Evolutionary conservation across 257 asterid genomes (phyloP).

Genomic region (Solanum pimpinellifolium): DNA sequence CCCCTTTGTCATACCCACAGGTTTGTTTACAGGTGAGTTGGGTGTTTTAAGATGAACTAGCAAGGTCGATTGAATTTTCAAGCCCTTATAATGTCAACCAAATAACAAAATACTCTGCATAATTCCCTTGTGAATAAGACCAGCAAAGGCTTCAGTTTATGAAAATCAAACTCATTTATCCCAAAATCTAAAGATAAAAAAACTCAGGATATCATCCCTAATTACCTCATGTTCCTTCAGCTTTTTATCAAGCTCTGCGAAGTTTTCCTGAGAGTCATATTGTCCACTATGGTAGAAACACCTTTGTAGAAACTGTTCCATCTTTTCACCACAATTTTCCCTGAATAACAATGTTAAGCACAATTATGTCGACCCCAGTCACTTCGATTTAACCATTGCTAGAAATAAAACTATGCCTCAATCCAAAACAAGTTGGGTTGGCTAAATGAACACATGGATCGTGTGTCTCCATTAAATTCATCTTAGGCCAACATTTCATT

Average conservation of each 20-base stretch:
- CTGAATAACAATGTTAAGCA: conserved; percentile 23
- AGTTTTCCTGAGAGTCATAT: conserved; percentile 66
- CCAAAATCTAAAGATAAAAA: background rate
- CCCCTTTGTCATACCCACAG: background rate
- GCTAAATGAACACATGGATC: background rate
- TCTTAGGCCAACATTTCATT: background rate
- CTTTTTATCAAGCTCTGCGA: conserved; percentile 57
- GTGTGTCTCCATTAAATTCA: background rate
- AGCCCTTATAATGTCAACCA: background rate
- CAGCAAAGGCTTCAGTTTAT: background rate
- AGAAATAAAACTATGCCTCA: background rate
- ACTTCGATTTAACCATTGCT: background rate
- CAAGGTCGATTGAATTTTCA: background rate
- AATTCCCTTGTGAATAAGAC: background rate
- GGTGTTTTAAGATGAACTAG: background rate
- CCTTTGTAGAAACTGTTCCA: conserved; percentile 75
- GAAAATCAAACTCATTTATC: background rate
- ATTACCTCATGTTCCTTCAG: conserved; percentile 86
- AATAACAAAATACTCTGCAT: background rate
- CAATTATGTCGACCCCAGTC: background rate
- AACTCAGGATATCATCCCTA: background rate
- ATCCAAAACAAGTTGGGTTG: background rate
- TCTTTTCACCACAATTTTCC: conserved; percentile 88
- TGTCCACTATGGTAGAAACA: conserved; percentile 92
- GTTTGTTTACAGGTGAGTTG: background rate